Percentiles rank a stretch among this genome's conserved stretches.
Evolutionary conservation across 1,139 yeast species (phyloP).

Genomic region (Kurtzmaniella natalensis): DNA sequence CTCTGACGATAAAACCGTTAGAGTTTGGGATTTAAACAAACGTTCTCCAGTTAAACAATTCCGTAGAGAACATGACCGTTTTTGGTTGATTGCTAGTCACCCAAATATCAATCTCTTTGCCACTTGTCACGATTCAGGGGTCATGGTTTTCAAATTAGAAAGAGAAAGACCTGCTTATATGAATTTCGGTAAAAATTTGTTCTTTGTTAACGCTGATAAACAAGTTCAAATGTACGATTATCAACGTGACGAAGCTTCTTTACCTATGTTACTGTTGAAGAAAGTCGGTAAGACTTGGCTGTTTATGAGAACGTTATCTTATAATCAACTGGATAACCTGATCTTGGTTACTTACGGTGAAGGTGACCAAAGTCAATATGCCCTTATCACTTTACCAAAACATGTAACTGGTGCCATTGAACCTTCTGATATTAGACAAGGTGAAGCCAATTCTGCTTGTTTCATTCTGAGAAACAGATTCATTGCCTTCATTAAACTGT

Average conservation of each 20-base stretch:
- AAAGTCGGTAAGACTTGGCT: conserved; percentile 85
- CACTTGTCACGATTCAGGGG: conserved; percentile 96
- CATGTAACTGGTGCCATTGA: conserved; percentile 91
- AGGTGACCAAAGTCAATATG: conserved; percentile 58
- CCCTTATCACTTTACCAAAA: conserved; percentile 74
- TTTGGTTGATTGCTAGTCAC: conserved; percentile 90
- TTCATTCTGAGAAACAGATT: conserved; percentile 94
- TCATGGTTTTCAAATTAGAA: conserved; percentile 95
- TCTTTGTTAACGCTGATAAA: conserved; percentile 77
- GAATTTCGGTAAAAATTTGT: conserved; percentile 58
- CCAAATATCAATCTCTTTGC: conserved; percentile 91
- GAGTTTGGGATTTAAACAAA: conserved; percentile 96
- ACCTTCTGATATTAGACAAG: conserved; percentile 73
- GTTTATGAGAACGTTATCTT: conserved; percentile 78
- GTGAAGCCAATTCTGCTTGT: conserved; percentile 80
- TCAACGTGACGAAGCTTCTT: conserved; percentile 53
- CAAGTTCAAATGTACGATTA: conserved; percentile 81
- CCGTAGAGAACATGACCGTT: conserved; percentile 90
- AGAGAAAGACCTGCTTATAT: conserved; percentile 95
- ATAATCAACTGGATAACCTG: conserved; percentile 89
- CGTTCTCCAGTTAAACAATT: conserved; percentile 92
- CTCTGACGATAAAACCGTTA: conserved; percentile 93
- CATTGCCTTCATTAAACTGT: conserved; percentile 66
- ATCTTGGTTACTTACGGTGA: conserved; percentile 78
- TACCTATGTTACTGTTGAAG: conserved; percentile 80